Evolutionary conservation across 371 early-diverging fungal genomes (phyloP), one percentile per base, ranked within the genome.

Genomic region (Amoeboaphelidium occidentale): DNA sequence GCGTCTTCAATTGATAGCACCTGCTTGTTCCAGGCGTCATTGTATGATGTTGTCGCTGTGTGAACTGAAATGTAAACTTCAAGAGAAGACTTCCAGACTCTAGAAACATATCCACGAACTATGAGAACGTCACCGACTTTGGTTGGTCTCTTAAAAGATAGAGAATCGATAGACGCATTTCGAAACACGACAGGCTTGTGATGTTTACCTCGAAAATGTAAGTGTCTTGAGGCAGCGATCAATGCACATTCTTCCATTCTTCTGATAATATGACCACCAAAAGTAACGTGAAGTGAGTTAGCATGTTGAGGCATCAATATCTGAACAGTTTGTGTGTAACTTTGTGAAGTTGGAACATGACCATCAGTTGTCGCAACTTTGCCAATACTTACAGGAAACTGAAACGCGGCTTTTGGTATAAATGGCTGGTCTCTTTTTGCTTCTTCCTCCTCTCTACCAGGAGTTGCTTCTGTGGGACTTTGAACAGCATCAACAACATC

Each of bases 231-330:
- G 0, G 81, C 81, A 45, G 77, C 71, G 1, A 75, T 70, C 2
- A 73, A 56, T 2, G 75, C 72, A 56, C 74, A 72, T 3, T 56
- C 61, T 55, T 81, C 81, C 76, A 81, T 77, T 75, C 76, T 78
- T 27, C 68, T 64, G 66, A 81, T 78, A 47, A 81, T 78, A 51
- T 75, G 71, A n/a, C 81, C 79, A 54, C 81, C 81, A 68, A 81
- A 81, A 2, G 78, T 78, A 41, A 77, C 76, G 23, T 66, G 63
- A 2, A 76, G 53, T 1, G 74, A 68, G 47, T 81, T 81, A 23
- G 78, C 77, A 59, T 81, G 79, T 28, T 77, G 76, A 14, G 81
- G 81, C 64, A 81, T 66, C 4, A 81, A 74, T 43, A 76, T 51
- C 32, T 79, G 70, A 0, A 73, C 72, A 13, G 70, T 63, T 53